phyloP scores from a whole-genome alignment of 208 protist genomes.

The Wallacemonas sp. region DNA sequence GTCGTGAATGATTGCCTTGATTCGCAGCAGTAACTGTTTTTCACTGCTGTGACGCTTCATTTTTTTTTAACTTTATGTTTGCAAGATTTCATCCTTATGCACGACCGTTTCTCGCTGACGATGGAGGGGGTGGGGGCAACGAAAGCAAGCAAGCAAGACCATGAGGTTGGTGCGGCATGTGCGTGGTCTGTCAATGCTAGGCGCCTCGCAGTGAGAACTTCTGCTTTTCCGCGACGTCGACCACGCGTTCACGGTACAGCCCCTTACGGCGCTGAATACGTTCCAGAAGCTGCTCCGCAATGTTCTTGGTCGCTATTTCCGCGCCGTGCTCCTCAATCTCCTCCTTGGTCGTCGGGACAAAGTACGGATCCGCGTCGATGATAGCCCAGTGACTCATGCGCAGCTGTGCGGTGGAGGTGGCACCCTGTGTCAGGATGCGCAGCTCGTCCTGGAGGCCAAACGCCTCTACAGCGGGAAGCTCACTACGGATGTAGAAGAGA shows the following conservation, averaged over 20 bases:
- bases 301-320: constrained; percentile 87
- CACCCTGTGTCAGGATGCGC: constrained; percentile 93
- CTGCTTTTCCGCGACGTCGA: constrained; percentile 88
- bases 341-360: constrained; percentile 95
- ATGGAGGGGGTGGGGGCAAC: too few relatives aligned
- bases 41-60: too few relatives aligned
- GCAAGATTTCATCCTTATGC: too few relatives aligned
- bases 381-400: constrained; percentile 94
- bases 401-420: constrained; percentile 93
- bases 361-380: constrained; percentile 96
- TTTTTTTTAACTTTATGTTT: too few relatives aligned
- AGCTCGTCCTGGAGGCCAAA: constrained; percentile 97
- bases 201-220: constrained; percentile 89
- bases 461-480: constrained; percentile 96
- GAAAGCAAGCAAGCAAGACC: too few relatives aligned
- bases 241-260: constrained; percentile 76
- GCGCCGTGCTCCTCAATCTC: constrained; percentile 96
- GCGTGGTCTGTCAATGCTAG: too few relatives aligned
- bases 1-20: too few relatives aligned
- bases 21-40: too few relatives aligned
- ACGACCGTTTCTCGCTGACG: too few relatives aligned
- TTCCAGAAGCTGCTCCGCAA: constrained; percentile 81
- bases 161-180: too few relatives aligned
- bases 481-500: constrained; percentile 94
- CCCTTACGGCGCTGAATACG: constrained; percentile 86